A percentile compares a stretch with the other conserved stretches of the same genome.
phyloP scores from a whole-genome alignment of 768 basidiomycete genomes.

The Candolleomyces aberdarensis region DNA sequence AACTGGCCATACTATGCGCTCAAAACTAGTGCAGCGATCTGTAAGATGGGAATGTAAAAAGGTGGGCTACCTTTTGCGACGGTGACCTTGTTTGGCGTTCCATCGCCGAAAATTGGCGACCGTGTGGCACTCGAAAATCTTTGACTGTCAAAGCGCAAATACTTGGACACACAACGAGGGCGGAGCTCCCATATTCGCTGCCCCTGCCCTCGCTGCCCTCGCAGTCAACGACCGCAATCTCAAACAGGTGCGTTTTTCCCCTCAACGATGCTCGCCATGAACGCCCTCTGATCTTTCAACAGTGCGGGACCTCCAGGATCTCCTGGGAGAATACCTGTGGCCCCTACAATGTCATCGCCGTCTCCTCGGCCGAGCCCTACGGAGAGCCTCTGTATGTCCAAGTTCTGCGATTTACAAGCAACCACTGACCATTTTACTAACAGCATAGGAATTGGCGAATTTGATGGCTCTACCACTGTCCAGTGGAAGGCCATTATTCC shows the following conservation, averaged over 20 bases:
- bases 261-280: neutral
- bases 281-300: conserved; percentile 6
- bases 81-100: no score
- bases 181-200: conserved; percentile 31
- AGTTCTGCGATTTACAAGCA: neutral
- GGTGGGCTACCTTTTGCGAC: no score
- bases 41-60: no score
- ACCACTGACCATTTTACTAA: neutral
- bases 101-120: no score
- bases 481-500: conserved; percentile 46
- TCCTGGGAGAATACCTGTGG: conserved; percentile 45
- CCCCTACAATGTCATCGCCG: conserved; percentile 62
- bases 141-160: no score
- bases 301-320: conserved; percentile 55
- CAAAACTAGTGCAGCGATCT: no score
- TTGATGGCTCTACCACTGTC: conserved; percentile 35
- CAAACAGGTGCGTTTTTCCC: conserved; percentile 44
- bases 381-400: conserved; percentile 54
- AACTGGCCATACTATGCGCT: no score
- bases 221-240: conserved; percentile 48
- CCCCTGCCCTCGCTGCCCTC: conserved; percentile 55
- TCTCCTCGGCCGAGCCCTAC: conserved; percentile 51
- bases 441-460: conserved; percentile 62
- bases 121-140: no score
- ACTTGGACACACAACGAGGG: no score